These are phyloP conservation scores for Oxytropis ochrocephala DNA, from an alignment of 306 rosid genomes.

Conservation along the genomic window DNA sequence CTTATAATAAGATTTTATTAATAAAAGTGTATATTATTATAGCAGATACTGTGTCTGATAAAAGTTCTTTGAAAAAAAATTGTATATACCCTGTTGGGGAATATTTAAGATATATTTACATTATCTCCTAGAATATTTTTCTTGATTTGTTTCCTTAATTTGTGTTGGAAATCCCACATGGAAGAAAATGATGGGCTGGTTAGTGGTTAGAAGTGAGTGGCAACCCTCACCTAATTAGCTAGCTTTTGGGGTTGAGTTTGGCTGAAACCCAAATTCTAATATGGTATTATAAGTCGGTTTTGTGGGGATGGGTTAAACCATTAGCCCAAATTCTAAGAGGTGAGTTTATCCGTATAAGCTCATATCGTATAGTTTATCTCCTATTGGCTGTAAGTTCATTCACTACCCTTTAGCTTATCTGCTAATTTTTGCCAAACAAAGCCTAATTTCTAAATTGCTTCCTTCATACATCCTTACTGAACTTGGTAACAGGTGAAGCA, in stretches of 20 bases:
- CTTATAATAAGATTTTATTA: not conserved
- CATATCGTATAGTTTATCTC: not conserved
- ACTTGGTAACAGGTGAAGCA: slow-evolving; percentile 64
- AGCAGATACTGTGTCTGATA: not conserved
- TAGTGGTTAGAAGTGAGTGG: too few species aligned
- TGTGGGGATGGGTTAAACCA: too few species aligned
- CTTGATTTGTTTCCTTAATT: not conserved
- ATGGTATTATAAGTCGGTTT: too few species aligned
- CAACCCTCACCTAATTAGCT: not conserved
- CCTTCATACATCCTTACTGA: slow-evolving; percentile 14
- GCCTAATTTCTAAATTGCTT: not conserved
- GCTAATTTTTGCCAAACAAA: not conserved
- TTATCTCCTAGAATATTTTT: not conserved
- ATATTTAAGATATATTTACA: not conserved
- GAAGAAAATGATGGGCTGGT: too few species aligned
- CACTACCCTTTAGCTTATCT: not conserved
- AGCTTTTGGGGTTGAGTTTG: too few species aligned
- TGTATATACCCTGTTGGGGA: not conserved
- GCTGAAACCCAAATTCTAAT: too few species aligned
- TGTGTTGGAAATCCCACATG: too few species aligned
- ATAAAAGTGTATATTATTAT: not conserved
- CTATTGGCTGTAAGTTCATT: too few species aligned
- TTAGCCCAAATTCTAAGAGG: too few species aligned
- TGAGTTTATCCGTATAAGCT: not conserved
- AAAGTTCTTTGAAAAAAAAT: not conserved